Conservation (phyloP, 202 grass and related monocot genomes). For the Carex sylvatica region DNA sequence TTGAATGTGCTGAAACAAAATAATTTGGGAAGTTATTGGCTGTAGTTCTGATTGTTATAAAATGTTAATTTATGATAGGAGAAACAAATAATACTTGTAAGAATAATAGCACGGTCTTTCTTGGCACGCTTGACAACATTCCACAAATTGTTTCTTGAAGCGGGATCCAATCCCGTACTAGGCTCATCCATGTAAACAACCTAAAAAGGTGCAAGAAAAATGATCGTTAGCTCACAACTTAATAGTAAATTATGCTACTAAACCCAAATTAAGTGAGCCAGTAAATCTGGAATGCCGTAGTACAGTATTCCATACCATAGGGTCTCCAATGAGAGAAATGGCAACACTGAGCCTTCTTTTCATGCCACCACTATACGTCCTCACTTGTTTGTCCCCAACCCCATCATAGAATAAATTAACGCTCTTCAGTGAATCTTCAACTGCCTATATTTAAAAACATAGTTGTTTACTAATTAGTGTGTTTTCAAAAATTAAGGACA, state of each 20-base stretch:
- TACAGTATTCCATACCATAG: slow-evolving; percentile 42
- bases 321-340: slow-evolving; percentile 81
- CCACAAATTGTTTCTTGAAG: slow-evolving; percentile 77
- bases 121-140: slow-evolving; percentile 69
- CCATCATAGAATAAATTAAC: slow-evolving; percentile 65
- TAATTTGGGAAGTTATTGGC: neutral
- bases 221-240: neutral
- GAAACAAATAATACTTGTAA: slow-evolving; percentile 55
- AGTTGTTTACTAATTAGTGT: neutral
- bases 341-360: slow-evolving; percentile 83
- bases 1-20: slow-evolving; percentile 69
- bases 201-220: slow-evolving; percentile 21
- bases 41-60: neutral
- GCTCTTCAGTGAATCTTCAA: slow-evolving; percentile 70
- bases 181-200: slow-evolving; percentile 98
- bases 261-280: neutral
- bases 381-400: slow-evolving; percentile 75
- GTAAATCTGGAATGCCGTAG: no score
- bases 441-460: slow-evolving; percentile 25
- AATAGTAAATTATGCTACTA: neutral
- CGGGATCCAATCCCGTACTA: slow-evolving; percentile 86
- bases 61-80: neutral
- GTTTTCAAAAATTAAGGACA: neutral
- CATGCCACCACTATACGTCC: slow-evolving; percentile 86
- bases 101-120: slow-evolving; percentile 73